Evolutionary conservation across 177 flowering plant species (phyloP).

Genomic region (Vitis hybrid): DNA sequence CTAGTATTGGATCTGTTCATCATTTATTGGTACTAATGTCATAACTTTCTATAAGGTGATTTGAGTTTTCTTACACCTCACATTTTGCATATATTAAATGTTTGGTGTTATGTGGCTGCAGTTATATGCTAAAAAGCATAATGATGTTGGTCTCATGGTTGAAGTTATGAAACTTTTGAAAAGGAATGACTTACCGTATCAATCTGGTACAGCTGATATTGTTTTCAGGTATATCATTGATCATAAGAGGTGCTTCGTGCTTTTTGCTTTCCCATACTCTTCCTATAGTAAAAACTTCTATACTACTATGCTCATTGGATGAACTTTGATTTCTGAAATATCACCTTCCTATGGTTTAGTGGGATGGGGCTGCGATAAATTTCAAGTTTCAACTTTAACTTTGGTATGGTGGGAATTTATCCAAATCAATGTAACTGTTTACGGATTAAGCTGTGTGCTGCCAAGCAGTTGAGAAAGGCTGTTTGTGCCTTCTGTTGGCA

Average conservation of each 20-base stretch:
- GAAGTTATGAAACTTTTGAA: slow-evolving; percentile 71
- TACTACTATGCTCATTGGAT: background rate
- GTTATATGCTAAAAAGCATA: slow-evolving; percentile 75
- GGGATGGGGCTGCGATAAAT: too few species aligned
- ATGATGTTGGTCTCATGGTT: slow-evolving; percentile 64
- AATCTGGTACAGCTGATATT: slow-evolving; percentile 89
- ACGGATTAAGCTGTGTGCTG: too few species aligned
- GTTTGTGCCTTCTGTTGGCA: too few species aligned
- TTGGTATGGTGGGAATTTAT: too few species aligned
- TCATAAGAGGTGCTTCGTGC: background rate
- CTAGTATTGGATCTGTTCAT: slow-evolving; percentile 71
- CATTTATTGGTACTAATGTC: slow-evolving; percentile 61
- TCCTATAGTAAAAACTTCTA: background rate
- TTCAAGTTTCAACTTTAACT: too few species aligned
- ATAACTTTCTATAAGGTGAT: background rate
- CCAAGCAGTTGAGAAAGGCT: too few species aligned
- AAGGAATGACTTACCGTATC: slow-evolving; percentile 68
- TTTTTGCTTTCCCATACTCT: background rate
- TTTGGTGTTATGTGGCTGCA: slow-evolving; percentile 29
- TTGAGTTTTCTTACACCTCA: background rate
- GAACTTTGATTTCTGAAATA: too few species aligned
- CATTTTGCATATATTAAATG: slow-evolving; percentile 1
- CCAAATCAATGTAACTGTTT: too few species aligned
- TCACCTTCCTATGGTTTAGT: too few species aligned
- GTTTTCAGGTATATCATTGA: slow-evolving; percentile 65